phyloP scores from a whole-genome alignment of 371 early-diverging fungal species.

The Rhizomucor pusillus region DNA sequence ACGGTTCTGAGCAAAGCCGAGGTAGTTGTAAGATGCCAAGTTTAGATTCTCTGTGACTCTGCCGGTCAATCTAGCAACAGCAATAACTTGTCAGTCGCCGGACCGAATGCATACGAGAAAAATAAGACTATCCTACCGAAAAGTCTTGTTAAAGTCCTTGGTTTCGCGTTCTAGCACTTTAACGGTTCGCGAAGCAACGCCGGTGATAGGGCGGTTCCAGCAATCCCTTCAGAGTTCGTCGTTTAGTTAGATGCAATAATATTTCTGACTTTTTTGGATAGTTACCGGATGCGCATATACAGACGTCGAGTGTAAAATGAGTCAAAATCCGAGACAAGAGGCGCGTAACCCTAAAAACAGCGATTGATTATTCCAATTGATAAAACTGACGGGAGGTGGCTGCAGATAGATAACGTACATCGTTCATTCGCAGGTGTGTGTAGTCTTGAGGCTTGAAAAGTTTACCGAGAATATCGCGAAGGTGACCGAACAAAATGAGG shows the following conservation, averaged over 20 bases:
- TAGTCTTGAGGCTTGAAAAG: conserved; percentile 68
- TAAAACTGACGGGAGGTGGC: too few species aligned
- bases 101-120: too few species aligned
- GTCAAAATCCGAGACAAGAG: conserved; percentile 93
- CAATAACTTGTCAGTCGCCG: too few species aligned
- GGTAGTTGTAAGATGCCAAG: conserved; percentile 98
- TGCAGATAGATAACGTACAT: too few species aligned
- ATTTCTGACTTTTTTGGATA: too few species aligned
- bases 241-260: too few species aligned
- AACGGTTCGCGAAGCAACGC: conserved; percentile 92
- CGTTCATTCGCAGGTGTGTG: conserved; percentile 64
- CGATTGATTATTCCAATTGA: too few species aligned
- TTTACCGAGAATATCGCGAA: conserved; percentile 86
- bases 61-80: conserved; percentile 76
- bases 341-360: conserved; percentile 73
- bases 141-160: conserved; percentile 79
- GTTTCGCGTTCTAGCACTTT: conserved; percentile 84
- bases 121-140: conserved; percentile 5
- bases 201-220: conserved; percentile 96
- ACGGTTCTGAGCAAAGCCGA: conserved; percentile 94
- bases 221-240: conserved; percentile 83
- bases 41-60: conserved; percentile 85
- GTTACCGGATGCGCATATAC: conserved; percentile 80
- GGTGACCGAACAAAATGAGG: conserved; percentile 89
- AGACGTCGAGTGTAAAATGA: conserved; percentile 96